Base-by-base conservation (phyloP, 495 filamentous ascomycete genomes). In the Penicillium samsonianum region DNA sequence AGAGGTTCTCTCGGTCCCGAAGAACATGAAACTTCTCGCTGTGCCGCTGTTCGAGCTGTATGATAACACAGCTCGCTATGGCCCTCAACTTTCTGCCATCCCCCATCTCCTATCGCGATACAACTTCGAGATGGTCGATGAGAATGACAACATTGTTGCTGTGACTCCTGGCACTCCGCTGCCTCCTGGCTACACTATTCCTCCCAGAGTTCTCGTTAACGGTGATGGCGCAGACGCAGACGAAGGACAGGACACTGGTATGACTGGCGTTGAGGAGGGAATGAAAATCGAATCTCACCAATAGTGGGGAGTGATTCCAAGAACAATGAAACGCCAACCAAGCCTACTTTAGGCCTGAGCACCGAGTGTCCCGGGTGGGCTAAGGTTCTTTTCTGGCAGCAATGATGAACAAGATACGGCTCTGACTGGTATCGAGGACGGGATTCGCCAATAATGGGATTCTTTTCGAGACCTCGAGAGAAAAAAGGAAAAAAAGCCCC, bases 1-100 rank as follows among this genome's bases (percentile, higher is more conserved):
- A 96, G 92, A 96, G 79, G 89, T 98, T n/a, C 84, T 98, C 43
- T 91, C 87, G 64, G 95, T 98, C 17, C 94, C 94, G 2, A 98
- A 98, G 81, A 98, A 98, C 77, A 98, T 98, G 94, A 98, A 98
- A 71, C 83, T 98, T 7, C 85, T 98, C 23, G 94, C 94, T 11
- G 94, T 98, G 3, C 94, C 94, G 4, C 80, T 98, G 0, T 98
- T 97, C 73, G 94, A 98, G 75, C 82, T 98, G 19, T 98, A 97
- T 76, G 94, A 98, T 67, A 98, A 98, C 75, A 96, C 90, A 1
- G 88, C 87, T 3, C 79, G 94, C 57, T 98, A 98, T 67, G 94
- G 94, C 1, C 94, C 94, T 5, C 94, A 98, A 71, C 84, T 98
- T 4, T 95, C 91, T 0, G 93, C 94, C 3, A 97, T 98, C 44